phyloP scores from a whole-genome alignment of 352 stramenopile genomes.

The Pythium oligandrum region DNA sequence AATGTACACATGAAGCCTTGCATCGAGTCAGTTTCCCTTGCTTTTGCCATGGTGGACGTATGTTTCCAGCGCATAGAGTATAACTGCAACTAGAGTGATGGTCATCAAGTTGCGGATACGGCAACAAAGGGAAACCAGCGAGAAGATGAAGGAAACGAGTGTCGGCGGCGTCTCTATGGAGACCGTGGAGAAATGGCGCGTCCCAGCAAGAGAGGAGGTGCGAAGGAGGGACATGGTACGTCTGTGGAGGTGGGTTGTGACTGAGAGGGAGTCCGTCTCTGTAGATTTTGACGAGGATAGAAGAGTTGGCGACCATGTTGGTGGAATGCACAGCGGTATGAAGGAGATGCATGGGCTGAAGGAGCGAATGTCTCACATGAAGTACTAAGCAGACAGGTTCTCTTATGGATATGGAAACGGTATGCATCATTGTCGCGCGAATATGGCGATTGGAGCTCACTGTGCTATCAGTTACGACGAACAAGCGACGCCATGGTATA shows the following conservation, averaged over 20 bases:
- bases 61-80: constrained; percentile 23
- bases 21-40: background rate
- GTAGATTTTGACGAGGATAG: constrained; percentile 36
- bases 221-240: background rate
- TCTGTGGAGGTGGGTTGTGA: constrained; percentile 26
- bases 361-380: background rate
- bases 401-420: constrained; percentile 52
- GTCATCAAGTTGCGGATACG: constrained; percentile 35
- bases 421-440: constrained; percentile 8
- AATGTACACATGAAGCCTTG: background rate
- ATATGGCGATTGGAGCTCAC: no score
- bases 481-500: constrained; percentile 49
- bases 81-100: constrained; percentile 19
- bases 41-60: constrained; percentile 10
- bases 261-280: no score
- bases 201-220: constrained; percentile 41
- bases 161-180: background rate
- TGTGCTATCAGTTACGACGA: constrained; percentile 42
- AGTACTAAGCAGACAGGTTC: constrained; percentile 28
- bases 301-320: constrained; percentile 50
- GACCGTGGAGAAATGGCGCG: constrained; percentile 7
- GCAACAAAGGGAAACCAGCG: constrained; percentile 4
- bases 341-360: background rate
- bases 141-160: background rate
- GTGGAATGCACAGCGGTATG: constrained; percentile 43